phyloP scores from a whole-genome alignment of 768 basidiomycete genomes.

The Lenzites betulinus region DNA sequence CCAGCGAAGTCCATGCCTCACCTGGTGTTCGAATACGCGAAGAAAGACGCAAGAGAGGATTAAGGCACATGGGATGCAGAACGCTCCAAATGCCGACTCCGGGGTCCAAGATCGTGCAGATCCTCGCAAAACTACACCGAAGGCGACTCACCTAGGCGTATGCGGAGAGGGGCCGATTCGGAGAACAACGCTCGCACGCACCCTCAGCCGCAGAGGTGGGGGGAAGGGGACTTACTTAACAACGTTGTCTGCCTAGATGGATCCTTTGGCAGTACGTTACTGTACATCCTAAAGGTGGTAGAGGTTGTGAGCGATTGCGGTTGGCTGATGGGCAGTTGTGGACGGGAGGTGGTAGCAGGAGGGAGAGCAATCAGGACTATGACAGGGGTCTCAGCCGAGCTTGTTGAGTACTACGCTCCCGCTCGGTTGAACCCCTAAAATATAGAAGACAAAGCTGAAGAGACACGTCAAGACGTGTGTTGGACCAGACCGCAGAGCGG shows the following conservation, averaged over 20 bases:
- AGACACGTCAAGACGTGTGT: not conserved
- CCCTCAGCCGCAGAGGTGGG: conserved; percentile 1
- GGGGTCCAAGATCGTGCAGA: not conserved
- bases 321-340: too few species aligned
- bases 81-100: too few species aligned
- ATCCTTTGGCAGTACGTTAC: too few species aligned
- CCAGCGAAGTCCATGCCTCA: too few species aligned
- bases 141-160: not conserved
- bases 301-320: too few species aligned
- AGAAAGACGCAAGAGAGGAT: too few species aligned
- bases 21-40: too few species aligned
- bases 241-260: too few species aligned
- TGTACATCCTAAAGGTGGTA: too few species aligned
- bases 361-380: not conserved
- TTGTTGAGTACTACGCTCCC: conserved; percentile 53
- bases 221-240: conserved; percentile 2
- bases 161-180: conserved; percentile 27
- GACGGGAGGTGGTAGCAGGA: not conserved
- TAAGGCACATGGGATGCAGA: too few species aligned
- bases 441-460: not conserved
- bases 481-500: not conserved
- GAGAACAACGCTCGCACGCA: conserved; percentile 39
- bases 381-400: conserved; percentile 30
- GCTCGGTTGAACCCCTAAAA: conserved; percentile 27
- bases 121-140: not conserved